Percentiles rank a stretch among this genome's conserved stretches.
Conservation (phyloP, 108 stramenopile genomes). For the Nitzschia palea region DNA sequence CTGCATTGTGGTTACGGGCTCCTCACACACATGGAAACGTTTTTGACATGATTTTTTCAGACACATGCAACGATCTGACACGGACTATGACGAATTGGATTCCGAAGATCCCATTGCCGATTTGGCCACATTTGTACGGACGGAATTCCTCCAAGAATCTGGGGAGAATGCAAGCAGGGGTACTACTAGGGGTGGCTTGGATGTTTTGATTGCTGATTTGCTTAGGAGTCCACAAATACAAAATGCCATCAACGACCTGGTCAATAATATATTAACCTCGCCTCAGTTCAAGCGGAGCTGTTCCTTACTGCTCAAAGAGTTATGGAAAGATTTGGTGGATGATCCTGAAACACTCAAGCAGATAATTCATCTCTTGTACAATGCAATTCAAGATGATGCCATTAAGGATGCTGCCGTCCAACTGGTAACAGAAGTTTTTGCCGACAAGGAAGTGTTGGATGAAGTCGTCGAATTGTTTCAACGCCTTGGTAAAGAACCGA, state of each 20-base stretch:
- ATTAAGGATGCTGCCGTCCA: conserved; percentile 61
- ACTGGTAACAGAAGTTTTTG: conserved; percentile 59
- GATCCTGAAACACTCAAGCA: conserved; percentile 76
- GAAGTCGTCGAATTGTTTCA: conserved; percentile 66
- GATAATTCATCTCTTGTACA: conserved; percentile 62
- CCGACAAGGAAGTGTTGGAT: conserved; percentile 75
- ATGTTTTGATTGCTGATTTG: conserved; percentile 41
- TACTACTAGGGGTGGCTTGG: conserved; percentile 16
- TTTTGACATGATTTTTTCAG: too few species aligned
- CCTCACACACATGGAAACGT: too few species aligned
- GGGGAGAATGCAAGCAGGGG: background rate
- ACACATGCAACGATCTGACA: conserved; percentile 37
- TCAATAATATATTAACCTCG: conserved; percentile 57
- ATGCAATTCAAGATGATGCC: conserved; percentile 68
- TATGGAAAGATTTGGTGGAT: conserved; percentile 73
- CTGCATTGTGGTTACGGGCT: too few species aligned
- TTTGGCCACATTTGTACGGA: conserved; percentile 30
- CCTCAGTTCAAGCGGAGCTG: conserved; percentile 66
- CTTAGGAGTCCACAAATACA: conserved; percentile 41
- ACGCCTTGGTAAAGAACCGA: conserved; percentile 62
- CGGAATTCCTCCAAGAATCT: conserved; percentile 9
- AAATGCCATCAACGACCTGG: conserved; percentile 40
- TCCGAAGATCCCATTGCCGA: conserved; percentile 48
- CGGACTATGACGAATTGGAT: conserved; percentile 25
- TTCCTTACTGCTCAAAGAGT: conserved; percentile 52